phyloP scores from a whole-genome alignment of 2,329 filamentous ascomycete species.

The Coniochaeta pulveracea region DNA sequence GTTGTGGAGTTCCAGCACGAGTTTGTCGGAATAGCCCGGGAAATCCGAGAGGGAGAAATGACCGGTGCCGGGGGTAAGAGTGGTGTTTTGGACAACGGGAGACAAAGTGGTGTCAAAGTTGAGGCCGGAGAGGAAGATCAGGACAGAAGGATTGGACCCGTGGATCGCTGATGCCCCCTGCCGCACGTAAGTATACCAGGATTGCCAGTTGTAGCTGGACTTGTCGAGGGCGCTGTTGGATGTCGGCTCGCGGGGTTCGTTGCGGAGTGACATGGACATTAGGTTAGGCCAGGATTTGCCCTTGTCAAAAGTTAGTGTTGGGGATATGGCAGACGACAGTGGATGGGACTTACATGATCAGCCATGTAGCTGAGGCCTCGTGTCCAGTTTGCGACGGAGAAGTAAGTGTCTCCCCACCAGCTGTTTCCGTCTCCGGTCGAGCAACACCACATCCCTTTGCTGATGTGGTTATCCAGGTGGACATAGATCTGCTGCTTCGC shows the following conservation, averaged over 20 bases:
- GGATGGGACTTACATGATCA: slow-evolving; percentile 30
- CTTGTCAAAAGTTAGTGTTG: slow-evolving; percentile 14
- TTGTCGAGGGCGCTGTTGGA: slow-evolving; percentile 20
- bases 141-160: slow-evolving; percentile 33
- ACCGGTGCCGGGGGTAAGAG: slow-evolving; percentile 31
- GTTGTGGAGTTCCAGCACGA: slow-evolving; percentile 51
- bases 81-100: slow-evolving; percentile 35
- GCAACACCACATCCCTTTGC: slow-evolving; percentile 47
- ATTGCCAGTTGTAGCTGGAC: slow-evolving; percentile 41
- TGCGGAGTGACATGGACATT: slow-evolving; percentile 39
- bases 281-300: slow-evolving; percentile 35
- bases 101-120: slow-evolving; percentile 43
- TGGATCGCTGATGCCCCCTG: slow-evolving; percentile 38
- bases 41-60: slow-evolving; percentile 35
- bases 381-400: slow-evolving; percentile 46
- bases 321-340: slow-evolving; percentile 5
- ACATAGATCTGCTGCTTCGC: slow-evolving; percentile 43
- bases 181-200: slow-evolving; percentile 39
- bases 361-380: slow-evolving; percentile 51
- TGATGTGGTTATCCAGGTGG: slow-evolving; percentile 52
- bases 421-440: slow-evolving; percentile 40
- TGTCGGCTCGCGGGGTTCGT: slow-evolving; percentile 37
- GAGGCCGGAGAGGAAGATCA: slow-evolving; percentile 50
- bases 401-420: slow-evolving; percentile 52
- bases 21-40: slow-evolving; percentile 36